Base-by-base conservation (phyloP, 345 rosid genomes). In the Gossypium raimondii region DNA sequence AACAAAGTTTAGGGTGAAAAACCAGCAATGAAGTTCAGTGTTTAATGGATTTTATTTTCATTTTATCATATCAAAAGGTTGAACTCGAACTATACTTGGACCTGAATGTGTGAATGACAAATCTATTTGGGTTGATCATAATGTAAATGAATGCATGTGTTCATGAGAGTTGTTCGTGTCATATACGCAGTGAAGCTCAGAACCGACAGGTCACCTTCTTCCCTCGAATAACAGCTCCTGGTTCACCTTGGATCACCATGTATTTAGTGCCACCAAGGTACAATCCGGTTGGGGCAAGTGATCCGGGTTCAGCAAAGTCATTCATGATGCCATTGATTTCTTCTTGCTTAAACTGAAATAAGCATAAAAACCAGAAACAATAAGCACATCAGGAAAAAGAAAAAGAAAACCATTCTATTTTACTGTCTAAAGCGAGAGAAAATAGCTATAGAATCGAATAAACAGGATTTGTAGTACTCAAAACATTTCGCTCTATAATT, bases 211-310 rank as follows among this genome's bases (percentile, higher is more conserved):
- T 66, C 22, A 93, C 98, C 95, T 89, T 93, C 85, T 93, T 93
- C 73, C 98, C 98, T 47, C 98, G 88, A 77, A 93, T 93, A 51
- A 88, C 97, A 38, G 89, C 92, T 76, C 93, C 93, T 11, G 97
- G 61, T 77, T 93, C 97, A 24, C 98, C 98, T 79, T 93, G 98
- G 76, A 93, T 93, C 57, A 93, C 98, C 94, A 93, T 89, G 84
- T 93, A 91, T 67, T 93, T 93, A 16, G 81, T 79, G 52, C 97
- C 89, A 70, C 92, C 90, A 14, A 91, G 77, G 83, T 84, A 84
- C 61, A 93, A 81, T 9, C 97, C 98, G 48, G 92, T 91, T 0
- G 97, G 97, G 11, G 98, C 98, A 80, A 93, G 97, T 16, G 91
- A 62, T 65, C 95, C 97, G 9, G 95, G 98, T 55, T 93, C 95